Evolutionary conservation across 192 early-diverging fungal genomes (phyloP), one percentile per base, ranked within the genome.

Genomic region (Podochytrium sp.): DNA sequence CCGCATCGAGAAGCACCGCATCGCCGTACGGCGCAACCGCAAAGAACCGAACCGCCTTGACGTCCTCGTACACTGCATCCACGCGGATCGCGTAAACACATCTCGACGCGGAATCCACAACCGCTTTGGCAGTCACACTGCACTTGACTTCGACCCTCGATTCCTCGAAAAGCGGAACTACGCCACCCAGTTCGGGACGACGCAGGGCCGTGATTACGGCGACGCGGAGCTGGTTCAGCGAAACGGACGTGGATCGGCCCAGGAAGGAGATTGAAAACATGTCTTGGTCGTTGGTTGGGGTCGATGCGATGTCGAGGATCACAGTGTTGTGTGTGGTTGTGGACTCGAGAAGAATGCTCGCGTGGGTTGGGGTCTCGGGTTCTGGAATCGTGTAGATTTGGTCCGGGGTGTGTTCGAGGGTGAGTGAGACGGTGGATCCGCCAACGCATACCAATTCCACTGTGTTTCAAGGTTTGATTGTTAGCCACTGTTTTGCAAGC

Each of bases 391-490:
- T 29, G 40, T 59, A 71, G 3, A 71, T 29, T 60, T 71, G 69
- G 38, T 71, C 69, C 12, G 69, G 56, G 14, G 69, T 71, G 57
- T 71, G 69, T 30, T 71, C 69, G 4, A 71, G 7, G 0, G 69
- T 71, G 35, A 71, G 37, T 20, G 69, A 71, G 20, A 57, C 40
- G 3, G n/a, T 71, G 12, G 69, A 59, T 59, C 56, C 56, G 29
- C 69, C 69, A 6, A 29, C 56, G 30, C 40, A 43, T 23, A 47
- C 3, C 7, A 71, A 27, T 33, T 71, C 69, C 33, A 71, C 69
- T 71, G 20, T 1, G 25, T 23, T 43, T 7, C 4, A 29, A 41
- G 43, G 43, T 20, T 7, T 41, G 12, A 38, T 18, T 20, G 37
- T 0, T 4, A 43, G 32, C 38, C 16, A 65, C 30, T 38, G n/a